Base-by-base conservation (phyloP, 2,329 filamentous ascomycete species). In the Aureobasidium musti region DNA sequence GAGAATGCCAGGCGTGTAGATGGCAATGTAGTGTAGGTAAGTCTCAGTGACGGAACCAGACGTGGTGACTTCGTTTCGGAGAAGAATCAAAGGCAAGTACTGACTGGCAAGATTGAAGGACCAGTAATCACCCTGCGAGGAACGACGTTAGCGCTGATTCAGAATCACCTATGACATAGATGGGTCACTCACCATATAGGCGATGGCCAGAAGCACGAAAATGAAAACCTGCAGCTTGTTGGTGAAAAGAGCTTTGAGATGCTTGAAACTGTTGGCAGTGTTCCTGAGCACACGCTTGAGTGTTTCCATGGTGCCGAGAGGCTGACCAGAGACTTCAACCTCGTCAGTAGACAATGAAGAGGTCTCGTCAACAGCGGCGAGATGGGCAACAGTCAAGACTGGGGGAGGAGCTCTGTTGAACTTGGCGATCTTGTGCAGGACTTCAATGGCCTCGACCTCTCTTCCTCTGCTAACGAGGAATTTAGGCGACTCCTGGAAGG, bases 401-500 rank as follows among this genome's bases (percentile, higher is more conserved):
- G 60, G 60, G 10, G 60, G 33, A 17, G 60, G 45, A 26, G 60
- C 60, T 33, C 26, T 74, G 71, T 82, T 82, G 72, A 78, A 76
- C 45, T 77, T 75, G 5, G 80, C 78, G n/a, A 82, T 77, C 39
- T 79, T 73, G 28, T 80, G 72, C 17, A 82, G 72, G 1, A 81
- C 79, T 33, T 73, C 72, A 52, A 87, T 80, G 0, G 86, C 80
- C 67, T 82, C 77, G 2, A 76, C 80, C 59, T 88, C 85, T 28
- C 79, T 74, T 11, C 84, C 84, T 14, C 79, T 77, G 49, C 81
- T 82, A 8, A 88, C 76, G 6, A 86, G 78, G 69, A 84, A 87
- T 71, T 88, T 88, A 0, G 86, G 86, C 1, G 84, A 86, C 70
- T 88, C 85, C 68, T 80, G 81, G 54, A 88, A 82, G 5, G 78